These are phyloP conservation scores for Fusarium mexicanum DNA, from an alignment of 2,329 filamentous ascomycete genomes.

Conservation along the genomic window DNA sequence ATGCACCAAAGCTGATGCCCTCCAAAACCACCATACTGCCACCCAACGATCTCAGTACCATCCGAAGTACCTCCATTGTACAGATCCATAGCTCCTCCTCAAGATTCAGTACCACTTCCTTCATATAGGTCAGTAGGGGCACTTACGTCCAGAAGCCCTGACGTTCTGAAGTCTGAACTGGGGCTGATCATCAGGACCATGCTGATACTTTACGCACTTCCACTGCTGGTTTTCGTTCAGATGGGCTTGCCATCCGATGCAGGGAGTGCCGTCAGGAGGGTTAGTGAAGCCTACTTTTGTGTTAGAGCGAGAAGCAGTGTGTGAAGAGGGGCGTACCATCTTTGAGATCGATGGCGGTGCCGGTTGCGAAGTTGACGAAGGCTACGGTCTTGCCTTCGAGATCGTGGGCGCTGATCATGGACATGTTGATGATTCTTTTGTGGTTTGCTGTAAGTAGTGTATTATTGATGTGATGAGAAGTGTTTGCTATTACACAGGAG, in stretches of 20 bases:
- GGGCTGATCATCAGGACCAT: not conserved
- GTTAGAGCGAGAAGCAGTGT: fast-evolving
- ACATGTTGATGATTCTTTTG: not conserved
- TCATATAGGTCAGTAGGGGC: fast-evolving
- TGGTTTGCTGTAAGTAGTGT: fast-evolving
- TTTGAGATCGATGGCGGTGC: not conserved
- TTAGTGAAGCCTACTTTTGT: not conserved
- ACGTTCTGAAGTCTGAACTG: not conserved
- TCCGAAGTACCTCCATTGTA: not conserved
- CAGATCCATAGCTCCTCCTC: not conserved
- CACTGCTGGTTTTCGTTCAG: not conserved
- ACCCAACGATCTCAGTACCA: not conserved
- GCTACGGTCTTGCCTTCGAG: not conserved
- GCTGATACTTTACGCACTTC: not conserved
- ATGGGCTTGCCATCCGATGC: not conserved
- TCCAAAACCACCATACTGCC: not conserved
- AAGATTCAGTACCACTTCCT: fast-evolving
- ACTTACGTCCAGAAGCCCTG: not conserved
- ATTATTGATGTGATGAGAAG: not conserved
- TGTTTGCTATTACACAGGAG: not conserved
- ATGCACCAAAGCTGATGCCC: not conserved
- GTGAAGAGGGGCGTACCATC: not conserved
- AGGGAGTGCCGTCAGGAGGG: not conserved
- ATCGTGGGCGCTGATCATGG: not conserved
- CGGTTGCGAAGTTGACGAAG: not conserved